phyloP scores from a whole-genome alignment of 2,329 filamentous ascomycete genomes.

The Aureobasidium uvarum region DNA sequence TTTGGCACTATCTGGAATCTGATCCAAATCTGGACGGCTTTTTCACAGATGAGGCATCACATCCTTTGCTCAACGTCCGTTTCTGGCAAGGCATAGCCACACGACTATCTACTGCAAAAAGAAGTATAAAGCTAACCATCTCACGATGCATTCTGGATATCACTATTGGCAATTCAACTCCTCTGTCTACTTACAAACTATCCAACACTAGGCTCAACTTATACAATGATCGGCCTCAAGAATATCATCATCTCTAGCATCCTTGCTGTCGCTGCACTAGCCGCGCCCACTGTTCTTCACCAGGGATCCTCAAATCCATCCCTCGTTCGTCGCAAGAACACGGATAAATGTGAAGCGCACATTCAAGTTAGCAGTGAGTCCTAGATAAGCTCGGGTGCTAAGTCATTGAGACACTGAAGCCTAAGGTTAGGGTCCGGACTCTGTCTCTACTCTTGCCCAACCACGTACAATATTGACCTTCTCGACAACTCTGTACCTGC shows the following conservation, averaged over 20 bases:
- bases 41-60: too few relatives aligned
- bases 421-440: background rate
- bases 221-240: background rate
- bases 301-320: background rate
- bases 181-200: too few relatives aligned
- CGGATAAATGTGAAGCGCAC: slow-evolving; percentile 13
- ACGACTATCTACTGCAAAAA: too few relatives aligned
- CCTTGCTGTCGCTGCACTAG: slow-evolving; percentile 11
- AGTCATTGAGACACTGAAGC: background rate
- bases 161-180: too few relatives aligned
- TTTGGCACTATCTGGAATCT: too few relatives aligned
- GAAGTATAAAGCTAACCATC: too few relatives aligned
- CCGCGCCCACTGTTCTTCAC: background rate
- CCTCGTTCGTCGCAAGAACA: slow-evolving; percentile 16
- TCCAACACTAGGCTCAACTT: background rate
- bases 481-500: background rate
- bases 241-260: slow-evolving; percentile 16
- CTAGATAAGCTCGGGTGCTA: background rate
- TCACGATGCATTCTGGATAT: too few relatives aligned
- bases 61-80: too few relatives aligned
- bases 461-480: slow-evolving; percentile 16
- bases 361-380: slow-evolving; percentile 4
- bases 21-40: too few relatives aligned
- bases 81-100: too few relatives aligned
- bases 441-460: background rate